A percentile compares a stretch with the other conserved stretches of the same genome.
Conservation (phyloP, 352 stramenopile genomes). For the Thalassiosira oceanica region DNA sequence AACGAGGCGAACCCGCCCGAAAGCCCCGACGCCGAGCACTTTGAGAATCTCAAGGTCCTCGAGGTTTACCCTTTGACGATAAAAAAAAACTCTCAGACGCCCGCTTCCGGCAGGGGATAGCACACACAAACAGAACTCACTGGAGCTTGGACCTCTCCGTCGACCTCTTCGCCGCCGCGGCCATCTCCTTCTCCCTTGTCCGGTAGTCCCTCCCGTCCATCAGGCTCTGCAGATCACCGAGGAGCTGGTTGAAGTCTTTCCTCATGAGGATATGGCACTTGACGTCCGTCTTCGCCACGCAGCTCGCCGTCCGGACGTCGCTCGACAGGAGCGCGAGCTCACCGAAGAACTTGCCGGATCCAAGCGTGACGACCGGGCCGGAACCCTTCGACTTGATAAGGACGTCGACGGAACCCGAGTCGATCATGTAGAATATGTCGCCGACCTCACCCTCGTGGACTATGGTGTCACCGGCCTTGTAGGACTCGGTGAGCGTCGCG, state of each 20-base stretch:
- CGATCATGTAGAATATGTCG: slow-evolving; percentile 80
- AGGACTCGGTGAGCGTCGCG: slow-evolving; percentile 59
- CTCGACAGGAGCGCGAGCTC: slow-evolving; percentile 89
- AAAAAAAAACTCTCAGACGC: background rate
- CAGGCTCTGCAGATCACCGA: slow-evolving; percentile 82
- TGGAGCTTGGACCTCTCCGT: slow-evolving; percentile 6
- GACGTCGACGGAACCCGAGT: slow-evolving; percentile 63
- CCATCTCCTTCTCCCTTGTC: slow-evolving; percentile 3
- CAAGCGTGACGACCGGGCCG: slow-evolving; percentile 36
- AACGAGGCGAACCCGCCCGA: slow-evolving; percentile 90
- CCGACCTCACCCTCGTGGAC: slow-evolving; percentile 78
- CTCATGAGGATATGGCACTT: slow-evolving; percentile 85
- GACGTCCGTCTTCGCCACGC: slow-evolving; percentile 53
- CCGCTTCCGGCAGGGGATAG: background rate
- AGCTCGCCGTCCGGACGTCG: slow-evolving; percentile 80
- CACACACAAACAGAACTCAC: slow-evolving; percentile 1
- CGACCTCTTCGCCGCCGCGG: slow-evolving; percentile 3
- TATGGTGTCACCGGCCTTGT: slow-evolving; percentile 74
- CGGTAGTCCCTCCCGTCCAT: slow-evolving; percentile 29
- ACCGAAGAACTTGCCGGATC: slow-evolving; percentile 77
- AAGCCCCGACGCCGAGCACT: slow-evolving; percentile 92
- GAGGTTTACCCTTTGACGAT: slow-evolving; percentile 68
- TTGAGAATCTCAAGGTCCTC: slow-evolving; percentile 88
- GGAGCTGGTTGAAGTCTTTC: slow-evolving; percentile 90
- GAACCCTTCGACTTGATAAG: slow-evolving; percentile 48